Evolutionary conservation across 495 filamentous ascomycete species (phyloP), one percentile per base, ranked within the genome.

Genomic region (Lepidopterella palustris): DNA sequence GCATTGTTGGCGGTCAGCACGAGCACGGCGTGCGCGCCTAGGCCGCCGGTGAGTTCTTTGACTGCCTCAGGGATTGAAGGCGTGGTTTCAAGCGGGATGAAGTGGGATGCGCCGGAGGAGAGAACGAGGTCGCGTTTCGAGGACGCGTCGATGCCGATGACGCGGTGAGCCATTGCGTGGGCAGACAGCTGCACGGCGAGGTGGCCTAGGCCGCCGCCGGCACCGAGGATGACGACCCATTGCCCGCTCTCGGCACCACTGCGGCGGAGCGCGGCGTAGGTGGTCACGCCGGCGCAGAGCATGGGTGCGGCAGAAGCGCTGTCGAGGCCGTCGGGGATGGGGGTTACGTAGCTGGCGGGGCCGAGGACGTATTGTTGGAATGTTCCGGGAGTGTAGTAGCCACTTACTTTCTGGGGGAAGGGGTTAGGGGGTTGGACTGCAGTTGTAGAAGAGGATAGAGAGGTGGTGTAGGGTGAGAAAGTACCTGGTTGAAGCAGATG

Each of bases 361-460:
- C 78, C 80, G 1, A 86, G 58, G n/a, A 80, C 79, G 65, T 87
- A 89, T 70, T 88, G 82, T 69, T 87, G 85, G 71, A 90, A 89
- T 24, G 85, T 89, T 29, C 86, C 85, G 0, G 84, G 84, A 26
- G 75, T 74, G 60, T 80, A 79, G 70, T 79, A 81, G 23, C 78
- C 67, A 8, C 61, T 65, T 15, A 70, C 50, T 64, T 68, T 70
- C 58, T 65, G 48, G 13, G 8, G 15, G 13, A 35, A 11, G 4
- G 8, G 11, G 1, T 15, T 25, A 57, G 2, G 39, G n/a, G 29
- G 39, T 23, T 21, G 21, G 15, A 29, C 15, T 9, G 2, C 2
- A 3, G 35, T 42, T 15, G 21, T 9, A 25, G 47, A 4, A 42
- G n/a, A 42, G 35, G 35, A 42, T 10, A 42, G 35, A 42, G 35